Percentiles rank a stretch among this genome's conserved stretches.
Conservation (phyloP, 805 yeast species). For the Maudiozyma barnettii region DNA sequence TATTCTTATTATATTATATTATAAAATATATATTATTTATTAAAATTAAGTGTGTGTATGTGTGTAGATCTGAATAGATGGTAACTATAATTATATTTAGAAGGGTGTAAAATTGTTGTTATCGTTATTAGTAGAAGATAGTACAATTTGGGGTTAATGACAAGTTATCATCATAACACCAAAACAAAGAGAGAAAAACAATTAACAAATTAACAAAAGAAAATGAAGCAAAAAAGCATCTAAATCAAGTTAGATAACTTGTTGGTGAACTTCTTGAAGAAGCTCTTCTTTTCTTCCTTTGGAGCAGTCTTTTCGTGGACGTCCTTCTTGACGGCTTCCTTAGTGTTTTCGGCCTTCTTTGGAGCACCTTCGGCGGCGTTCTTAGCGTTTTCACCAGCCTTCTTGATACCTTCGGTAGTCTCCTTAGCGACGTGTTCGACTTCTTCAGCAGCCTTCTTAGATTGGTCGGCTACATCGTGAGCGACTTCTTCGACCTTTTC, state of each 20-base stretch:
- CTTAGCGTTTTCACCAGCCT: neutral
- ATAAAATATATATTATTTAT: too few relatives aligned
- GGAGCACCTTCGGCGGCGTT: neutral
- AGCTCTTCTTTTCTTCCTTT: conserved; percentile 3
- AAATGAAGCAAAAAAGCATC: too few relatives aligned
- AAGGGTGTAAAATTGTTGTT: too few relatives aligned
- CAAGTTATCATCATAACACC: too few relatives aligned
- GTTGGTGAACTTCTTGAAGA: conserved; percentile 2
- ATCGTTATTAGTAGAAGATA: too few relatives aligned
- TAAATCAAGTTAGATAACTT: neutral
- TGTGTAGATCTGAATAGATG: too few relatives aligned
- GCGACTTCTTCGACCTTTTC: neutral
- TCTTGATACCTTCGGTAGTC: neutral
- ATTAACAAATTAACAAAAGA: too few relatives aligned
- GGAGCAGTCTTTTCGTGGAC: neutral
- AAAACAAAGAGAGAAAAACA: too few relatives aligned
- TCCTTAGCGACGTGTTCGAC: neutral
- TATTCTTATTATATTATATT: too few relatives aligned
- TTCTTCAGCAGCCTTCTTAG: neutral
- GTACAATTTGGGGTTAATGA: too few relatives aligned
- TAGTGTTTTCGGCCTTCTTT: neutral
- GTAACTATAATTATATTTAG: too few relatives aligned
- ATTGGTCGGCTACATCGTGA: neutral
- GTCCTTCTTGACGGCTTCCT: neutral
- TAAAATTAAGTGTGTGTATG: too few relatives aligned